Conservation (phyloP, 2,329 filamentous ascomycete species). For the Daldinia eschscholtzii region DNA sequence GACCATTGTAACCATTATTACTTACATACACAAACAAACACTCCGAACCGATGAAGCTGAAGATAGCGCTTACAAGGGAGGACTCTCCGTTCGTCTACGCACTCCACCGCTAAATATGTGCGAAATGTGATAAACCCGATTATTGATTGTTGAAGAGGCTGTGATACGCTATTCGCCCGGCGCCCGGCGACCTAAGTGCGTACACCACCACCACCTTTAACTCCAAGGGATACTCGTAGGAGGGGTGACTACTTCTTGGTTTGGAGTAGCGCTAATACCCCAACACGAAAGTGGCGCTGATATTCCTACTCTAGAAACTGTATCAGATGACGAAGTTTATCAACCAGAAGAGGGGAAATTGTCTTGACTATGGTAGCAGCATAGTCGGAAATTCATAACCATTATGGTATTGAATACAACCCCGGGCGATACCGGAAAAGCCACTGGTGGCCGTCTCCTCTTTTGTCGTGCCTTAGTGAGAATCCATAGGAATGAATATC, state of each 20-base stretch:
- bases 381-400: conserved; percentile 25
- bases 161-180: conserved; percentile 40
- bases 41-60: conserved; percentile 8
- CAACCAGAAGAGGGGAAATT: conserved; percentile 28
- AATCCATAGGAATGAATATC: neutral
- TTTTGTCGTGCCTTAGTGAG: neutral
- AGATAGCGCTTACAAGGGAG: conserved; percentile 23
- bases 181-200: conserved; percentile 5
- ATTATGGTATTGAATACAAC: conserved; percentile 30
- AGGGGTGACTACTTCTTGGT: conserved; percentile 36
- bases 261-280: conserved; percentile 37
- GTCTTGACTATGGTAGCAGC: conserved; percentile 37
- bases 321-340: conserved; percentile 41
- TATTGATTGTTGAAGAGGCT: conserved; percentile 27
- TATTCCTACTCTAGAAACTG: conserved; percentile 22
- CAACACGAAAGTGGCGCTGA: conserved; percentile 32
- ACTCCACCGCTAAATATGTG: conserved; percentile 17
- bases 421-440: conserved; percentile 25
- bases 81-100: conserved; percentile 15
- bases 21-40: conserved; percentile 2
- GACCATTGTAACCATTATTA: conserved; percentile 14
- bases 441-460: conserved; percentile 29
- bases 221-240: conserved; percentile 25
- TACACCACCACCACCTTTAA: conserved; percentile 24
- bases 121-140: conserved; percentile 14